A percentile compares a stretch with the other conserved stretches of the same genome.
These are phyloP conservation scores for Corynespora cassiicola DNA, from an alignment of 2,329 filamentous ascomycete genomes.

Conservation along the genomic window DNA sequence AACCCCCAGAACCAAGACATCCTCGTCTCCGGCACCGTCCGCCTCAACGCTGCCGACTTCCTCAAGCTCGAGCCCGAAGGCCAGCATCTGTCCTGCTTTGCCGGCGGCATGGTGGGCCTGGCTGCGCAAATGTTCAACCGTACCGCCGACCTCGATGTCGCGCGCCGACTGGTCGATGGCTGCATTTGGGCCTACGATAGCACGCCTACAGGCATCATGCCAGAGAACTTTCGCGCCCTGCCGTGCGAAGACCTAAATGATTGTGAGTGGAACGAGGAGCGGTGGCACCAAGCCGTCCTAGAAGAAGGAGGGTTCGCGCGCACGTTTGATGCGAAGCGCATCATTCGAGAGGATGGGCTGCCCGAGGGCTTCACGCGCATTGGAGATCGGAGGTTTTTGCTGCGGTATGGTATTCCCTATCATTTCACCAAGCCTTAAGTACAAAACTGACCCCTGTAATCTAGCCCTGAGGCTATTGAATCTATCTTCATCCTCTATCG, in stretches of 20 bases:
- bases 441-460: conserved; percentile 10
- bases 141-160: conserved; percentile 56
- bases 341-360: conserved; percentile 48
- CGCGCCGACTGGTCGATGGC: conserved; percentile 59
- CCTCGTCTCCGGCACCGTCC: conserved; percentile 71
- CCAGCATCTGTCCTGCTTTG: conserved; percentile 62
- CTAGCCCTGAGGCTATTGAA: conserved; percentile 83
- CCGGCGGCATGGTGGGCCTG: conserved; percentile 62
- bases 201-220: conserved; percentile 61
- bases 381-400: conserved; percentile 46
- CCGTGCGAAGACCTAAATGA: conserved; percentile 49
- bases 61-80: conserved; percentile 50
- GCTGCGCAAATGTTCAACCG: conserved; percentile 60
- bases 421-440: neutral
- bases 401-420: conserved; percentile 41
- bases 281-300: conserved; percentile 50
- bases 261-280: conserved; percentile 52
- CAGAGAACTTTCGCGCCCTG: conserved; percentile 54
- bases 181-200: conserved; percentile 63
- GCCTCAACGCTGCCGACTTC: conserved; percentile 51
- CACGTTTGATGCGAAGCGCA: conserved; percentile 25
- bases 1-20: conserved; percentile 70
- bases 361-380: conserved; percentile 50
- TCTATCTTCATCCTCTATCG: conserved; percentile 90
- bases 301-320: conserved; percentile 15